These are phyloP conservation scores for Lactarius sanguifluus DNA, from an alignment of 768 basidiomycete genomes.

Conservation along the genomic window DNA sequence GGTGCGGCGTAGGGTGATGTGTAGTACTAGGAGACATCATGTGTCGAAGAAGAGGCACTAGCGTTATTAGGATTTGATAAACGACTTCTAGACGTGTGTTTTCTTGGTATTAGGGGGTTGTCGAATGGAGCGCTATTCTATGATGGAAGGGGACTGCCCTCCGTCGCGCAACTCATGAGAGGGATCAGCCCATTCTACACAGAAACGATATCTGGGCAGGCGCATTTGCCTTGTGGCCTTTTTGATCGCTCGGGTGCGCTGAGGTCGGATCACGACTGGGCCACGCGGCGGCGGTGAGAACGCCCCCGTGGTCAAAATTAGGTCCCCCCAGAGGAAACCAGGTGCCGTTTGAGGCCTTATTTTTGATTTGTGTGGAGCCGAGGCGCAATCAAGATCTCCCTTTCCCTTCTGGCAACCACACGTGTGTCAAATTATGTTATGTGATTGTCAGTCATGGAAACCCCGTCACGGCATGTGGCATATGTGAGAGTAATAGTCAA, in stretches of 20 bases:
- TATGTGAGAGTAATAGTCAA: background rate
- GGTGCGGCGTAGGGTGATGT: background rate
- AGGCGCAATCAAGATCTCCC: constrained; percentile 16
- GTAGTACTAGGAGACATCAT: background rate
- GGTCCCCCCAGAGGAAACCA: background rate
- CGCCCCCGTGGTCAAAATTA: background rate
- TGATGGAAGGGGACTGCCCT: background rate
- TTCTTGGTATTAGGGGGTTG: background rate
- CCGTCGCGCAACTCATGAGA: background rate
- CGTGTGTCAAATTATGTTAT: constrained; percentile 5
- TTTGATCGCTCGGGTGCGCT: constrained; percentile 4
- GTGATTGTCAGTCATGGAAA: constrained; percentile 4
- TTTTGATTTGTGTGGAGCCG: constrained; percentile 7
- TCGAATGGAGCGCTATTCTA: background rate
- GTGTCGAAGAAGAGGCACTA: background rate
- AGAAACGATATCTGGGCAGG: background rate
- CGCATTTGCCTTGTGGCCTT: background rate
- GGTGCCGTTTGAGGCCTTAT: background rate
- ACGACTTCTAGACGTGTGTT: background rate
- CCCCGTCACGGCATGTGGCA: constrained; percentile 18
- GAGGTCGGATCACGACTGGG: constrained; percentile 5
- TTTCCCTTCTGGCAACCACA: background rate
- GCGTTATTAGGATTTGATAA: constrained; percentile 3
- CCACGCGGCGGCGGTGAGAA: constrained; percentile 16
- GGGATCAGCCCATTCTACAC: background rate